Conservation (phyloP, 352 stramenopile genomes). For the Phytophthora fragariae region DNA sequence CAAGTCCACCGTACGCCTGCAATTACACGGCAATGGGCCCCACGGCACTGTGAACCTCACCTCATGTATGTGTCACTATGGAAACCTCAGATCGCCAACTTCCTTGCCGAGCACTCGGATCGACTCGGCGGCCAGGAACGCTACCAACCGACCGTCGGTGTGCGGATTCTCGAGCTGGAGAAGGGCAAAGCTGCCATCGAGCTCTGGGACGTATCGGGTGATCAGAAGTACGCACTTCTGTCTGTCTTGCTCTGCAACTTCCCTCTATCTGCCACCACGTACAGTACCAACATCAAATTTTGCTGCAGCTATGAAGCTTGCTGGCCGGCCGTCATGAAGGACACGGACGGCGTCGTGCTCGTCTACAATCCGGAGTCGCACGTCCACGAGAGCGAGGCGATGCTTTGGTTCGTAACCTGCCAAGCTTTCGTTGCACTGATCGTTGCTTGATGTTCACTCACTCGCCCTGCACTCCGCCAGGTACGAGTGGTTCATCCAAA, state of each 20-base stretch:
- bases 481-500: conserved; percentile 92
- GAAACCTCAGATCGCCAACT: conserved; percentile 79
- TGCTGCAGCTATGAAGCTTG: conserved; percentile 84
- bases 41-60: background rate
- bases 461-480: conserved; percentile 19
- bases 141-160: conserved; percentile 71
- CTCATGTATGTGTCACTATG: background rate
- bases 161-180: conserved; percentile 18
- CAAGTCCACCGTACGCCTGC: conserved; percentile 65
- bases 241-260: background rate
- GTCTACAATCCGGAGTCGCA: conserved; percentile 93
- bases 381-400: conserved; percentile 88
- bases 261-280: background rate
- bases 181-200: background rate
- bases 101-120: conserved; percentile 72
- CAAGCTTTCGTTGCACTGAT: background rate
- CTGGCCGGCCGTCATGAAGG: conserved; percentile 91
- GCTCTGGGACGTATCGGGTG: conserved; percentile 82
- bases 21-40: background rate
- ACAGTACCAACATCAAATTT: background rate
- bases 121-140: conserved; percentile 61
- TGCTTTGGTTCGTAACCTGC: conserved; percentile 72
- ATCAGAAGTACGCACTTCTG: conserved; percentile 60
- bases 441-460: background rate
- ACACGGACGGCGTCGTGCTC: conserved; percentile 86